Conservation (phyloP, 1,139 yeast genomes). For the Nakaseomyces nivariensis region DNA sequence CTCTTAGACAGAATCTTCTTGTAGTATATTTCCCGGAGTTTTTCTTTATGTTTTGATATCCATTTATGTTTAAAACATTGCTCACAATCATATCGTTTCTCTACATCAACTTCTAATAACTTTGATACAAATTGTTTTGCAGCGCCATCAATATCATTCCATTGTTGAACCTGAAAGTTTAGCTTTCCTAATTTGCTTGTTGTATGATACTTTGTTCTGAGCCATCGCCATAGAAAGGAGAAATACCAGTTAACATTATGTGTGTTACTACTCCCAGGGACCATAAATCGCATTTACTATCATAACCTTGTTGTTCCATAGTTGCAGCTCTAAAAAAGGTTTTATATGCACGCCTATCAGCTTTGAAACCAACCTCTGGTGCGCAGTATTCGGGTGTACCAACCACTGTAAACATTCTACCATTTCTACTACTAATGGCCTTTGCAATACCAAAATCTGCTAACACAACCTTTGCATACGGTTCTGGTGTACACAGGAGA, state of each 20-base stretch:
- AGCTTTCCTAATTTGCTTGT: constrained; percentile 36
- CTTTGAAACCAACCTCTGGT: constrained; percentile 47
- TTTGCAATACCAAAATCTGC: constrained; percentile 66
- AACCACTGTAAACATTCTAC: constrained; percentile 45
- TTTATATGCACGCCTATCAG: constrained; percentile 20
- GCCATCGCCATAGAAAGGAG: constrained; percentile 49
- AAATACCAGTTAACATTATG: constrained; percentile 47
- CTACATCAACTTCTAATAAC: constrained; percentile 35
- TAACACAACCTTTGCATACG: constrained; percentile 41
- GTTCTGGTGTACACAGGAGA: constrained; percentile 41
- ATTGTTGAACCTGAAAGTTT: constrained; percentile 33
- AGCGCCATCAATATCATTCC: constrained; percentile 33
- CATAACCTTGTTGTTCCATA: constrained; percentile 35
- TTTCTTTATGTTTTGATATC: constrained; percentile 34
- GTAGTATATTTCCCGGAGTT: constrained; percentile 25
- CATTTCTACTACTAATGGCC: constrained; percentile 25
- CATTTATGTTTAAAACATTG: constrained; percentile 38
- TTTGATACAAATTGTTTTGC: constrained; percentile 39
- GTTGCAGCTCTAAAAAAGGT: constrained; percentile 25
- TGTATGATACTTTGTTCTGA: constrained; percentile 31
- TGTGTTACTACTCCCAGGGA: constrained; percentile 52
- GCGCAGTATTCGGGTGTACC: constrained; percentile 66
- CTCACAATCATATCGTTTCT: constrained; percentile 31
- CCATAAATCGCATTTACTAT: constrained; percentile 56
- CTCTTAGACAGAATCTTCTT: constrained; percentile 11